Base-by-base conservation (phyloP, 73 alveolate species). In the Stentor roeselii region DNA sequence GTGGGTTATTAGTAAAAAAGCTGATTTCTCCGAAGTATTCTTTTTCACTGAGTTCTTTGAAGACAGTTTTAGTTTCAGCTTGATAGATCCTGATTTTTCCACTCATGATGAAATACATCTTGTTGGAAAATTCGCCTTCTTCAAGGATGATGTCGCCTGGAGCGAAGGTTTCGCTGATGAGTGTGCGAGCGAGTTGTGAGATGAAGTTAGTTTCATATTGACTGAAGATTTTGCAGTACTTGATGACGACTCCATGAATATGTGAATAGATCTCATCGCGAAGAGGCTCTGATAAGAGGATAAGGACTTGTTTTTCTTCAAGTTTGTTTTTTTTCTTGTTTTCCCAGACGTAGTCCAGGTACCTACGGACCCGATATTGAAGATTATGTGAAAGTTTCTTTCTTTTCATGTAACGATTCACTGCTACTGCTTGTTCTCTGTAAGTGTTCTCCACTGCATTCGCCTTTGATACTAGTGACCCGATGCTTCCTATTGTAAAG, bases 341-440 rank as follows among this genome's bases (percentile, higher is more conserved):
- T 40, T 90, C 80, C 75, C 83, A 74, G 3, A 88, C 82, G 58
- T 87, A 92, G 27, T 92, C 95, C 34, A 92, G 88, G 59, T 92
- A 90, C 38, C 93, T 88, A n/a, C 95, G 36, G 11, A 92, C 93
- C 85, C 84, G 87, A 83, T 78, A 83, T 41, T 91, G 83, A 0
- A 92, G 60, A 35, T 92, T 90, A 60, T 91, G 83, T 6, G 93
- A 89, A 36, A 92, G 78, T n/a, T 92, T 86, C 41, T 91, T 86
- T 36, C 86, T 67, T 35, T 84, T 87, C 83, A 92, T 42, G 76
- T 82, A 92, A 59, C 88, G 75, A 86, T 92, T 92, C 58, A 91
- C 95, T 59, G 89, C 84, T 6, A 89, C 88, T 87, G 87, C 85
- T 85, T 86, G 90, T 83, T 91, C 94, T 82, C 91, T 83, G 67